Base-by-base conservation (phyloP, 345 rosid genomes). In the Boechera divaricarpa region DNA sequence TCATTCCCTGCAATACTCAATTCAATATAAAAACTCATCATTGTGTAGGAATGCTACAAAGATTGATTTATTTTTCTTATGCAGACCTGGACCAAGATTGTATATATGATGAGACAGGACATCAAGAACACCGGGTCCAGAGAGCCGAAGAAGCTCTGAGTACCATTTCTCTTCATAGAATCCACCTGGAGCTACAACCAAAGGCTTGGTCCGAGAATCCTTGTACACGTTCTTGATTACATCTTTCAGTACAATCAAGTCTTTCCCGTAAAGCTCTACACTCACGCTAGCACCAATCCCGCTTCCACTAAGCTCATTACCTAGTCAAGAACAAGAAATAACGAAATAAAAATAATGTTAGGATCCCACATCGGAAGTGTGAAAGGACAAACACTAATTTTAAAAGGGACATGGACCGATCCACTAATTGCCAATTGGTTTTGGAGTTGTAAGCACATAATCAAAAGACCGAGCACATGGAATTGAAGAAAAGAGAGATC, bases 241-340 rank as follows among this genome's bases (percentile, higher is more conserved):
- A 11, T 77, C 73, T 77, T 85, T 90, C 39, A 92, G 83, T 54
- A 62, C 44, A 74, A 86, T 78, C 83, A 85, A 53, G 78, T 94
- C 98, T 85, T 88, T 90, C 10, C 80, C 98, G 47, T 94, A 94
- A 60, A 80, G 85, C 49, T 83, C 87, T 55, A 78, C 98, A 70
- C 72, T 80, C 48, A 94, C 90, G 31, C 89, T 87, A 59, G 98
- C 98, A 5, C 83, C 93, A 24, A 94, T 28, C 21, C 97, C 97
- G 10, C 69, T 87, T 84, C 98, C 98, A 77, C 93, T 76, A 76
- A 94, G 82, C 84, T 94, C 98, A 44, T 94, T 94, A 79, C 98
- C 98, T 94, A 47, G 33, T 26, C 44, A 48, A 59, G 72, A 58
- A 51, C 26, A 61, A 24, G 56, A 33, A 42, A 39, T 32, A 45